A percentile compares a stretch with the other conserved stretches of the same genome.
Conservation (phyloP, 768 basidiomycete species). For the Collybia mongolica region DNA sequence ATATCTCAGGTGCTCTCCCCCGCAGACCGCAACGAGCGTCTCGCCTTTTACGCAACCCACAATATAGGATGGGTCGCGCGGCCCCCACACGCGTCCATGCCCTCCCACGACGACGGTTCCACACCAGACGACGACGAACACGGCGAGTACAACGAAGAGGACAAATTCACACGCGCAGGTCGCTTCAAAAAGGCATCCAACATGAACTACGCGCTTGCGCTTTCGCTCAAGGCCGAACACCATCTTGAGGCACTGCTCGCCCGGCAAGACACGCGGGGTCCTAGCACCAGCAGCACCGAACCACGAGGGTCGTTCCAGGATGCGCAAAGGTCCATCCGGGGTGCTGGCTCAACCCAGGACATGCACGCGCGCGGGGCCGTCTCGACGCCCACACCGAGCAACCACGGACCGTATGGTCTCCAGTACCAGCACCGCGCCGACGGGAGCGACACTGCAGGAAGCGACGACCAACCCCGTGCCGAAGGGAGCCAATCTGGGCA, state of each 20-base stretch:
- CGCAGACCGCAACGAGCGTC: conserved; percentile 59
- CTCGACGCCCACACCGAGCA: too few relatives aligned
- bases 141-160: conserved; percentile 12
- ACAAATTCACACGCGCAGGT: conserved; percentile 70
- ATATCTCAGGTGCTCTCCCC: conserved; percentile 47
- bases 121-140: not conserved
- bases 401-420: too few relatives aligned
- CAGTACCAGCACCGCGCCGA: conserved; percentile 17
- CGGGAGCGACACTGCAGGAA: too few relatives aligned
- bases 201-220: conserved; percentile 43
- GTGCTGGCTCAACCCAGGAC: not conserved
- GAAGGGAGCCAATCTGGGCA: conserved; percentile 17
- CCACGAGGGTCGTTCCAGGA: not conserved
- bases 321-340: not conserved
- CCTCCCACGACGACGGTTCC: conserved; percentile 3
- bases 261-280: not conserved
- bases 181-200: conserved; percentile 95
- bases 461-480: conserved; percentile 5
- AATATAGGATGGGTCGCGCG: conserved; percentile 80
- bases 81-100: conserved; percentile 55
- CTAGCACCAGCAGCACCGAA: not conserved
- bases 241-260: conserved; percentile 45
- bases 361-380: too few relatives aligned
- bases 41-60: conserved; percentile 69
- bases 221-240: conserved; percentile 59